These are phyloP conservation scores for Ophiostoma tasmaniense DNA, from an alignment of 2,329 filamentous ascomycete species.

Conservation along the genomic window DNA sequence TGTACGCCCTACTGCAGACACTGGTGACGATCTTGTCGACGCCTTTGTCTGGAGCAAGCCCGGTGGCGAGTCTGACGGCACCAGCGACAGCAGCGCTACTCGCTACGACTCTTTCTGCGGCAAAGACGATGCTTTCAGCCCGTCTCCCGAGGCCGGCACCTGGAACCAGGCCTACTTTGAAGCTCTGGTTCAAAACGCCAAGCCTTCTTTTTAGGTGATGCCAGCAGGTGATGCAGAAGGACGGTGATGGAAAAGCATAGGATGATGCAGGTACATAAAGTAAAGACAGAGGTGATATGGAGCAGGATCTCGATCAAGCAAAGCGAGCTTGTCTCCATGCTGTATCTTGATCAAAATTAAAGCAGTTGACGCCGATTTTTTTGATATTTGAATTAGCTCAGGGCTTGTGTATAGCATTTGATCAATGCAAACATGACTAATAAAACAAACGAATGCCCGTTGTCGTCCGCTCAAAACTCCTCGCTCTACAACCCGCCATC, in stretches of 20 bases:
- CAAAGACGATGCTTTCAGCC: slow-evolving; percentile 32
- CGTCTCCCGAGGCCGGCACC: slow-evolving; percentile 34
- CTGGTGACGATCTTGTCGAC: slow-evolving; percentile 48
- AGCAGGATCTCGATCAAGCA: background rate
- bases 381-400: background rate
- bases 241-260: background rate
- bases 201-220: slow-evolving; percentile 25
- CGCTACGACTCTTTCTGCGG: slow-evolving; percentile 34
- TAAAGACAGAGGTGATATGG: background rate
- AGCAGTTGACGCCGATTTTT: background rate
- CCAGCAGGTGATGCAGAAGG: slow-evolving; percentile 19
- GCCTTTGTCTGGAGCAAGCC: slow-evolving; percentile 62
- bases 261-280: background rate
- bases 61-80: slow-evolving; percentile 44
- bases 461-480: background rate
- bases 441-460: background rate
- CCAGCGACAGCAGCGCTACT: slow-evolving; percentile 28
- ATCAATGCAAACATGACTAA: background rate
- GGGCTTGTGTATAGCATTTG: background rate
- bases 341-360: background rate
- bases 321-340: background rate
- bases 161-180: slow-evolving; percentile 41
- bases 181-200: slow-evolving; percentile 35
- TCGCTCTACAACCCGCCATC: background rate
- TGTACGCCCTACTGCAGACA: slow-evolving; percentile 45